These are phyloP conservation scores for Ceratocystis ficicola DNA, from an alignment of 2,329 filamentous ascomycete genomes.

Conservation along the genomic window DNA sequence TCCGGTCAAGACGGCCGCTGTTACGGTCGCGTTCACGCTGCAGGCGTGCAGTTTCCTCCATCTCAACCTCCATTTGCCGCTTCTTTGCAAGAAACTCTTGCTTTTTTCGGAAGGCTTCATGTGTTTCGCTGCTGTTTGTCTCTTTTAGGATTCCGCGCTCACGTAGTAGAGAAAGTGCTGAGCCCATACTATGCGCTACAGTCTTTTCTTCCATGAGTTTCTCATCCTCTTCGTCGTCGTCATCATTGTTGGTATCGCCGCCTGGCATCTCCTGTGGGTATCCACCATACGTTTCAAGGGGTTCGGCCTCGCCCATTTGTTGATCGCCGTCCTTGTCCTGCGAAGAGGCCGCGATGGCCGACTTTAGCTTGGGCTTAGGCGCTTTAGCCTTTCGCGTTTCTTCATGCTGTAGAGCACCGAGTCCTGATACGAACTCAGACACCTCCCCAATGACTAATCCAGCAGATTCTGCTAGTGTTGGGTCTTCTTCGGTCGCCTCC, in stretches of 20 bases:
- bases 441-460: slow-evolving; percentile 93
- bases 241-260: slow-evolving; percentile 37
- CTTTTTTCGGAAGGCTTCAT: slow-evolving; percentile 56
- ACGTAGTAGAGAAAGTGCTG: slow-evolving; percentile 67
- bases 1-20: slow-evolving; percentile 68
- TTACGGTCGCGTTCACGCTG: slow-evolving; percentile 83
- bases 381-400: slow-evolving; percentile 43
- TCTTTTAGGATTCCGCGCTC: slow-evolving; percentile 71
- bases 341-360: slow-evolving; percentile 33
- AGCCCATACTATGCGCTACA: slow-evolving; percentile 65
- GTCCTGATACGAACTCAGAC: slow-evolving; percentile 79
- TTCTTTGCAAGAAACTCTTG: slow-evolving; percentile 68
- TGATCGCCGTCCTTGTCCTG: slow-evolving; percentile 31
- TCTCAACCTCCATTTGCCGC: slow-evolving; percentile 58
- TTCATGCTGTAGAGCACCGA: slow-evolving; percentile 54
- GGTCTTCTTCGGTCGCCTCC: slow-evolving; percentile 40
- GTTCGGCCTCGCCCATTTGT: slow-evolving; percentile 26
- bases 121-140: slow-evolving; percentile 48
- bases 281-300: slow-evolving; percentile 21
- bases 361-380: slow-evolving; percentile 29
- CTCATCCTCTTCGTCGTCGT: slow-evolving; percentile 48
- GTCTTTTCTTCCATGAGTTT: slow-evolving; percentile 55
- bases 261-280: slow-evolving; percentile 29
- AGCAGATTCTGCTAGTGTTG: slow-evolving; percentile 32
- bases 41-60: slow-evolving; percentile 63